Evolutionary conservation across 1,284 basidiomycete genomes (phyloP), one percentile per base, ranked within the genome.

Genomic region (Mycena sp.): DNA sequence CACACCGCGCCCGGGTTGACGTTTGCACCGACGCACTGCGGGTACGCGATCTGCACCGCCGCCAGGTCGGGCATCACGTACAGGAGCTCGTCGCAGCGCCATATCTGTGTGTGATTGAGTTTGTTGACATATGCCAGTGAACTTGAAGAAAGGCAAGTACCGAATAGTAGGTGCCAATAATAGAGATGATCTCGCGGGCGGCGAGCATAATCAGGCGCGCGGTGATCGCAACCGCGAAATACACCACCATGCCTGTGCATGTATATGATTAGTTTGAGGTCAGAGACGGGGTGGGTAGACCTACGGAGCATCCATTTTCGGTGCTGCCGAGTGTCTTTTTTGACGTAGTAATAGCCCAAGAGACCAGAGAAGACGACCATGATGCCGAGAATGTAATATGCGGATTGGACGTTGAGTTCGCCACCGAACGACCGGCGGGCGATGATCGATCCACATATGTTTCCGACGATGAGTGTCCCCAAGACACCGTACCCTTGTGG

Each of bases 241-340:
- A 73, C 2, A 57, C 59, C 6, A 74, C 71, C 57, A 67, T 67
- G 32, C 72, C 72, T 74, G 52, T n/a, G 30, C 1, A 37, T 9
- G 6, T n/a, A n/a, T n/a, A n/a, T 19, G 26, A 23, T 37, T 17
- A 54, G 46, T 21, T 41, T 12, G 45, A 58, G n/a, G 4, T n/a
- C n/a, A n/a, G 14, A 50, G 30, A 30, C 12, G 21, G 12, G 14
- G 21, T 16, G 41, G 30, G 14, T 6, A 5, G 25, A 67, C 71
- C 50, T 64, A 73, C 73, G 65, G 6, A 74, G 63, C 73, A 74
- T 74, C 73, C 73, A 74, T 58, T 69, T 71, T 41, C 73, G 45
- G 58, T 74, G 73, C 21, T 55, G 45, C n/a, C 71, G 61, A 23
- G 73, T 74, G 52, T 72, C 65, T 44, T 64, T 71, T 37, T 64